Conservation (phyloP, 768 basidiomycete genomes). For the Collybia nuda region DNA sequence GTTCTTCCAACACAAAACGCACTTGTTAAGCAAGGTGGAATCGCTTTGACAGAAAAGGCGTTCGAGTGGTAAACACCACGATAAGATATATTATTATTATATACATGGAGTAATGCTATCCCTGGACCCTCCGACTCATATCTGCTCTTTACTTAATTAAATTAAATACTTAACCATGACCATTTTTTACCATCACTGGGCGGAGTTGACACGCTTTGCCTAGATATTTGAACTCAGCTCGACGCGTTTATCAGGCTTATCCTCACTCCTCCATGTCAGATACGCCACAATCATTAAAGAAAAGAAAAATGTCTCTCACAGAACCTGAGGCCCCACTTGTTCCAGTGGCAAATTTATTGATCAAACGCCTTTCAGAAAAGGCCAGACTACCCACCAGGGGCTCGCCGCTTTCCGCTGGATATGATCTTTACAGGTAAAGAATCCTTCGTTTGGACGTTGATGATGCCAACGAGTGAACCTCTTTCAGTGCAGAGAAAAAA, state of each 20-base stretch:
- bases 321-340: conserved; percentile 29
- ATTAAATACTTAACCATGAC: too few species aligned
- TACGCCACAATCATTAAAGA: conserved; percentile 45
- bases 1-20: too few species aligned
- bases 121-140: too few species aligned
- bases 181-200: too few species aligned
- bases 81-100: not conserved
- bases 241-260: conserved; percentile 26
- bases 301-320: conserved; percentile 52
- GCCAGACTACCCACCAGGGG: conserved; percentile 88
- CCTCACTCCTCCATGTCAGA: conserved; percentile 24
- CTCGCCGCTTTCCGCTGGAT: conserved; percentile 85
- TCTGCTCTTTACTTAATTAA: too few species aligned
- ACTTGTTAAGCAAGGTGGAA: too few species aligned
- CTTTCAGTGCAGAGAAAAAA: conserved; percentile 77
- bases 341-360: conserved; percentile 57
- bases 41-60: too few species aligned
- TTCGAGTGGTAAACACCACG: not conserved
- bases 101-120: too few species aligned
- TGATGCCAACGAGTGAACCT: conserved; percentile 1
- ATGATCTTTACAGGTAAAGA: conserved; percentile 88
- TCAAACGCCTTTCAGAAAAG: conserved; percentile 83
- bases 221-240: conserved; percentile 28
- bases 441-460: not conserved
- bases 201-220: conserved; percentile 31